Evolutionary conservation across 1,284 basidiomycete genomes (phyloP).

Genomic region (Cutaneotrichosporon mucoides): DNA sequence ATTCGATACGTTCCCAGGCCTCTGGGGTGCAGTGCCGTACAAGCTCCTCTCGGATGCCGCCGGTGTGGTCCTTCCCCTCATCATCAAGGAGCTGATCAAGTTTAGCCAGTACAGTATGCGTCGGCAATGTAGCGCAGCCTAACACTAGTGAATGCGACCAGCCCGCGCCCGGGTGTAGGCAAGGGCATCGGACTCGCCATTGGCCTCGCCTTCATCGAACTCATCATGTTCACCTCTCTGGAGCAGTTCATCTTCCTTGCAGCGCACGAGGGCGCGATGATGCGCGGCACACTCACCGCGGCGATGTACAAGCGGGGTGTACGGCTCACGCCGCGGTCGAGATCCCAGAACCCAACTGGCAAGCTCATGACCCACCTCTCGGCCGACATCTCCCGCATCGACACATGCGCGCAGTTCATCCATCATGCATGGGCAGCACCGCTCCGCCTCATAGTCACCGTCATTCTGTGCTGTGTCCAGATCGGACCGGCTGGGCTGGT

Average conservation of each 20-base stretch:
- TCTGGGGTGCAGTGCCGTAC: neutral
- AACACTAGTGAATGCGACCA: neutral
- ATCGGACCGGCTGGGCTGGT: conserved; percentile 67
- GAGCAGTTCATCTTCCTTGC: too few species aligned
- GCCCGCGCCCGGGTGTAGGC: too few species aligned
- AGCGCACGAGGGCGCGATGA: too few species aligned
- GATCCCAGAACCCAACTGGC: conserved; percentile 67
- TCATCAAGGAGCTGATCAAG: conserved; percentile 8
- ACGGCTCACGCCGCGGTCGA: conserved; percentile 66
- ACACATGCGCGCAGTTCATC: neutral
- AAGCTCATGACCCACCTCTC: conserved; percentile 68
- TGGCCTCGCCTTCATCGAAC: too few species aligned
- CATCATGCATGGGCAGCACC: neutral
- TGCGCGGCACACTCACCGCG: conserved; percentile 58
- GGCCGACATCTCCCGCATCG: conserved; percentile 50
- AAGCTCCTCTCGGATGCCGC: neutral
- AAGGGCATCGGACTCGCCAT: neutral
- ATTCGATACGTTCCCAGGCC: neutral
- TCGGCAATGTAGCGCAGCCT: neutral
- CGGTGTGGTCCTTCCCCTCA: neutral
- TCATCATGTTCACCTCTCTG: too few species aligned
- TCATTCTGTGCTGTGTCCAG: conserved; percentile 39
- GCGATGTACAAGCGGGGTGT: conserved; percentile 75
- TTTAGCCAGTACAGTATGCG: conserved; percentile 6
- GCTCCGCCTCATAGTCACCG: conserved; percentile 35